Base-by-base conservation (phyloP, 192 early-diverging fungal genomes). In the Radiomyces spectabilis region DNA sequence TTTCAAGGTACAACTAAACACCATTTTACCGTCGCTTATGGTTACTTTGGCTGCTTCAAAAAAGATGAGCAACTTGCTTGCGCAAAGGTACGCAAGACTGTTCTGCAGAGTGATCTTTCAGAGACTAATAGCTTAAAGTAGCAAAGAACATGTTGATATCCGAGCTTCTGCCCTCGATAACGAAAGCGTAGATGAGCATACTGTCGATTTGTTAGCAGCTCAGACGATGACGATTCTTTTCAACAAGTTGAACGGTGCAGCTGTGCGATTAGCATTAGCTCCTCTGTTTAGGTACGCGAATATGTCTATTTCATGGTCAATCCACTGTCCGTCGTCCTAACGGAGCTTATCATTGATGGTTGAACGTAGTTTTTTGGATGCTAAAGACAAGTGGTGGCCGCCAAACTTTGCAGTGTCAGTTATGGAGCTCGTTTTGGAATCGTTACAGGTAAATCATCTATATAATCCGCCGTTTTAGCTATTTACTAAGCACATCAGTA, bases 1-100 rank as follows among this genome's bases (percentile, higher is more conserved):
- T 38, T 66, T 70, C 64, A 77, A 80, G 59, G 61, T 69, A 13
- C 85, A 86, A 52, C 64, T 86, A 18, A 68, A 74, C n/a, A 60
- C 73, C 48, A 77, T 86, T 22, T 57, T 85, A 19, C 71, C 71
- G 21, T 70, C 86, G 6, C 63, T 86, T 1, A 66, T 65, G 25
- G 31, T 31, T 0, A 44, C 55, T 8, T 27, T 65, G 4, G 55
- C 54, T 1, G 34, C 35, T 37, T 22, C 51, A n/a, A 44, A 31
- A 41, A 32, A 55, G 10, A 25, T 41, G 21, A 27, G 25, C 5
- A 55, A 43, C 24, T 39, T 27, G 44, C 32, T 55, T 26, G 53
- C 41, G 10, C n/a, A 43, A 19, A 55, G 53, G 53, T 55, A 44
- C n/a, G n/a, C n/a, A n/a, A n/a, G n/a, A n/a, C n/a, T n/a, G n/a